Conservation (phyloP, 1,284 basidiomycete species). For the Farysia itapuensis region DNA sequence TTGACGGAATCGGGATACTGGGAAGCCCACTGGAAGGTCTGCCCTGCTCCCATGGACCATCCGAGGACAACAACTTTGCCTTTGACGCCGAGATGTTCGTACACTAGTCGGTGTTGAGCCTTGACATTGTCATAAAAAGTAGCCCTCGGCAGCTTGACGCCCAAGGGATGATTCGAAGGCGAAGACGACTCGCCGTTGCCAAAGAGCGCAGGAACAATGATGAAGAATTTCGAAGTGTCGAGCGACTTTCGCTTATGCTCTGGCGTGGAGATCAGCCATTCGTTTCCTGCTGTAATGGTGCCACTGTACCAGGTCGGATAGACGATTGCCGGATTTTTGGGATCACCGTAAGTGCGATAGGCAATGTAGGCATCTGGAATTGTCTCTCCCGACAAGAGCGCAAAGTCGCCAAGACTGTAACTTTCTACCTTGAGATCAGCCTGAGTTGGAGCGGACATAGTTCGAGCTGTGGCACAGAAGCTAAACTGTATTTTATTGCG, state of each 20-base stretch:
- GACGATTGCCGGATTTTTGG: slow-evolving; percentile 29
- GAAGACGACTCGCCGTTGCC: slow-evolving; percentile 44
- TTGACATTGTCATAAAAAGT: slow-evolving; percentile 41
- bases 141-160: slow-evolving; percentile 14
- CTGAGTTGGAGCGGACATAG: not conserved
- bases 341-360: slow-evolving; percentile 40
- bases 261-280: slow-evolving; percentile 32
- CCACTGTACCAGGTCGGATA: slow-evolving; percentile 48
- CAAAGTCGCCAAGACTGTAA: slow-evolving; percentile 33
- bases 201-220: slow-evolving; percentile 46
- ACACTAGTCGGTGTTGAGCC: slow-evolving; percentile 35
- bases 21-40: slow-evolving; percentile 41
- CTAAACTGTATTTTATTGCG: no score
- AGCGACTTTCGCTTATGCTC: slow-evolving; percentile 11
- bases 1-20: slow-evolving; percentile 36
- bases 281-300: slow-evolving; percentile 38
- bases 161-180: slow-evolving; percentile 33
- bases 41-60: slow-evolving; percentile 41
- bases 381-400: slow-evolving; percentile 19
- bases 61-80: slow-evolving; percentile 24
- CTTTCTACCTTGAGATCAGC: slow-evolving; percentile 14
- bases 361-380: slow-evolving; percentile 37
- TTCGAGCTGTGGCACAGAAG: no score
- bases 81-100: slow-evolving; percentile 17
- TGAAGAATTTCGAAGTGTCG: slow-evolving; percentile 42